phyloP scores from a whole-genome alignment of 2,329 filamentous ascomycete genomes.

The Lojkania enalia region DNA sequence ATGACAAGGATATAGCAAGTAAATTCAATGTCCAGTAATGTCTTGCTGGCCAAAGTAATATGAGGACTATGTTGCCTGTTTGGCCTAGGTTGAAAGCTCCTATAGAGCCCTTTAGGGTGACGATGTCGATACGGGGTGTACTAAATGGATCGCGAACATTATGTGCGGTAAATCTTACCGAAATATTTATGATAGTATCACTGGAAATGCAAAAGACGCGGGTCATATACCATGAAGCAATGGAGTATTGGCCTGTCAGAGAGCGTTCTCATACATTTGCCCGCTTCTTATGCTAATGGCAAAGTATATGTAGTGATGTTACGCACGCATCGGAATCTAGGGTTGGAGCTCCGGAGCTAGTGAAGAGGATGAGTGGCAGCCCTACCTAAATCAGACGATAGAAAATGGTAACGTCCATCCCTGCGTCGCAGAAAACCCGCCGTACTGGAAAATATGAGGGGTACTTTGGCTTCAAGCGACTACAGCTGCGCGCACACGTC shows the following conservation, averaged over 20 bases:
- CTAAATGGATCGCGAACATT: constrained; percentile 29
- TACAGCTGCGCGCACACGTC: no score
- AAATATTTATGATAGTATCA: no score
- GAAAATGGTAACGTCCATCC: no score
- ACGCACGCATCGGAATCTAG: no score
- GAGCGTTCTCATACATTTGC: background rate
- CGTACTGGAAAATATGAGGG: no score
- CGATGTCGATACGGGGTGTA: constrained; percentile 22
- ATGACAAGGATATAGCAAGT: constrained; percentile 27
- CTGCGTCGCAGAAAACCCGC: no score
- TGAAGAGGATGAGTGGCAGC: no score
- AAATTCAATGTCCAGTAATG: background rate
- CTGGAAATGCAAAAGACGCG: background rate
- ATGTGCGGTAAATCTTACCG: constrained; percentile 20
- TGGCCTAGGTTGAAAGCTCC: constrained; percentile 7
- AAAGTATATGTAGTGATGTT: background rate
- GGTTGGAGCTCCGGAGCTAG: no score
- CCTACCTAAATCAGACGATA: no score
- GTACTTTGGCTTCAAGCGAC: no score
- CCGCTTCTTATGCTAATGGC: background rate
- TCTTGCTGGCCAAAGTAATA: constrained; percentile 17
- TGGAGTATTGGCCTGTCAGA: background rate
- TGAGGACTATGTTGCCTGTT: constrained; percentile 21
- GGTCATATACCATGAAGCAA: background rate
- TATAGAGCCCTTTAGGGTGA: constrained; percentile 9